Percentiles rank a stretch among this genome's conserved stretches.
These are phyloP conservation scores for Iris pallida DNA, from an alignment of 116 monocot species.

Conservation along the genomic window DNA sequence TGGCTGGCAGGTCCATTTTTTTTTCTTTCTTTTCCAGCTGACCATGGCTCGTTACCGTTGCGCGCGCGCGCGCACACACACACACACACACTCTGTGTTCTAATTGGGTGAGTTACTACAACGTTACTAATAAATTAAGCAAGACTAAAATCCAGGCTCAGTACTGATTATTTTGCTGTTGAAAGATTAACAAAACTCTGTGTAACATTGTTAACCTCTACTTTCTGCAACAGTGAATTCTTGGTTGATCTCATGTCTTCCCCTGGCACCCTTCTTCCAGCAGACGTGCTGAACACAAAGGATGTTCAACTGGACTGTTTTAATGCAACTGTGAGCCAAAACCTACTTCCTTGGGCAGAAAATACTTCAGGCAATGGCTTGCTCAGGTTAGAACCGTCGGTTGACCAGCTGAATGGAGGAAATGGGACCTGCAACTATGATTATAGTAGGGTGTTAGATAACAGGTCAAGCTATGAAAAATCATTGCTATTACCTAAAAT, in stretches of 20 bases:
- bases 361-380: slow-evolving; percentile 16
- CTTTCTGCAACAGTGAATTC: slow-evolving; percentile 48
- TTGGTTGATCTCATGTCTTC: slow-evolving; percentile 99
- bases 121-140: too few relatives aligned
- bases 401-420: slow-evolving; percentile 11
- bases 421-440: slow-evolving; percentile 11
- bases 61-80: too few relatives aligned
- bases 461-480: slow-evolving; percentile 32
- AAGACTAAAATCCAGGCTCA: too few relatives aligned
- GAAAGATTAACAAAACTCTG: too few relatives aligned
- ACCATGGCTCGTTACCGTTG: too few relatives aligned
- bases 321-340: slow-evolving; percentile 28
- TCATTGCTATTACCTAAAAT: slow-evolving; percentile 18
- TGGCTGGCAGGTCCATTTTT: too few relatives aligned
- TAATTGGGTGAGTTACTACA: too few relatives aligned
- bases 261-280: slow-evolving; percentile 88
- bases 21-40: too few relatives aligned
- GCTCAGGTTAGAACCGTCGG: slow-evolving; percentile 10
- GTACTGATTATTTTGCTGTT: too few relatives aligned
- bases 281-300: slow-evolving; percentile 62
- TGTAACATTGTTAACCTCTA: not conserved
- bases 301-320: slow-evolving; percentile 38
- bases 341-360: slow-evolving; percentile 16
- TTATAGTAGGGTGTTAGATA: slow-evolving; percentile 18
- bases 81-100: too few relatives aligned